Conservation (phyloP, 495 filamentous ascomycete genomes). For the Neurospora cerealis region DNA sequence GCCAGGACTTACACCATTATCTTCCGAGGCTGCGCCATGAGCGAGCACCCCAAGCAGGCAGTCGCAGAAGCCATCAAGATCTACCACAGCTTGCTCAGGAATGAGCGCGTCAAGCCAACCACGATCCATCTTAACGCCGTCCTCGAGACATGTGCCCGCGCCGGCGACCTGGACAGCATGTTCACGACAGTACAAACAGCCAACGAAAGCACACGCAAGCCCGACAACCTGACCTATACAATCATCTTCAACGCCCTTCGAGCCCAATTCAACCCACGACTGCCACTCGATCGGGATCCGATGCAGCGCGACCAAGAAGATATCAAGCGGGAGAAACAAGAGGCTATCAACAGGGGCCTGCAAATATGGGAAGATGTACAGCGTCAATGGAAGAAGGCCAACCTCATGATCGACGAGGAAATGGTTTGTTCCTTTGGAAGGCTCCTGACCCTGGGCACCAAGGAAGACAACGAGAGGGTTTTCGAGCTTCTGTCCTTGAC, state of each 20-base stretch:
- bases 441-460: conserved; percentile 50
- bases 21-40: conserved; percentile 59
- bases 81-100: conserved; percentile 60
- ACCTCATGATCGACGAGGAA: conserved; percentile 59
- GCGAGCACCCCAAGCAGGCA: conserved; percentile 39
- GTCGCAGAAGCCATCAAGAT: conserved; percentile 54
- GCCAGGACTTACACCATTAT: conserved; percentile 72
- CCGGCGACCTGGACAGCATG: conserved; percentile 61
- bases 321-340: conserved; percentile 19
- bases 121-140: conserved; percentile 81
- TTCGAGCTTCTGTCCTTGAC: conserved; percentile 67
- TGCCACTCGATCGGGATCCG: neutral
- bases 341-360: conserved; percentile 46
- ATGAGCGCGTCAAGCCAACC: conserved; percentile 49
- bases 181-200: conserved; percentile 64
- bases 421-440: conserved; percentile 69
- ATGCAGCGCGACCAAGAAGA: conserved; percentile 9
- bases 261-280: conserved; percentile 16
- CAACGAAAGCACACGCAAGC: conserved; percentile 45
- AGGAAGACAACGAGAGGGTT: conserved; percentile 52
- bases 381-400: conserved; percentile 57
- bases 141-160: conserved; percentile 63
- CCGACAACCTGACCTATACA: conserved; percentile 65
- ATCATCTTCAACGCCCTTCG: conserved; percentile 67
- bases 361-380: conserved; percentile 74